Evolutionary conservation across 176 grass and related monocot species (phyloP), one percentile per base, ranked within the genome.

Genomic region (Carex scoparia): DNA sequence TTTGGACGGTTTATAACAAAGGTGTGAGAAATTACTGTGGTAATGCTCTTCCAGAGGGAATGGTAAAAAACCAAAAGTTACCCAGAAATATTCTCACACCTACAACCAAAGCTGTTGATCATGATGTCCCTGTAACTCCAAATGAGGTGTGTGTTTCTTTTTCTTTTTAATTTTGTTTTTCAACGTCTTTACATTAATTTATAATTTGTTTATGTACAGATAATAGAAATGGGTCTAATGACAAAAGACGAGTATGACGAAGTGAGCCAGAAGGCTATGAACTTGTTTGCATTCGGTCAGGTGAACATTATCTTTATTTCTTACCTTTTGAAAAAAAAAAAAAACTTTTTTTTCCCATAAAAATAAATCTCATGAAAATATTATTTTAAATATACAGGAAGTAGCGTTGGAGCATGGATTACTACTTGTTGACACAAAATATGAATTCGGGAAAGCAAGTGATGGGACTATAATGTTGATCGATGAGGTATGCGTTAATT

Each of bases 1-100:
- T 98, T 23, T 98, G 96, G 96, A 95, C 89, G 7, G 93, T 95
- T 69, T 95, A 98, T 94, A 89, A 65, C 76, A 91, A 99, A 14
- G 96, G 90, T 49, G 57, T 88, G 49, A 99, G 91, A 84, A 95
- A 95, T 55, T 99, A 99, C 76, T 99, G 96, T 75, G 96, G 91
- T 57, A 99, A 94, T 95, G 88, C 23, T 76, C 91, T 95, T 91
- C 85, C 86, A 83, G 84, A 95, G 63, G 96, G 93, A n/a, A 92
- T 99, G 91, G 87, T 94, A 62, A 99, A 99, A 74, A 99, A 95
- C 81, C 65, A 95, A 83, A 99, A 89, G 79, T 70, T 99, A 23
- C 51, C 88, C 62, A 54, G 65, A 58, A 99, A 95, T 92, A 95
- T 95, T 69, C 88, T 95, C 71, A 99, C 96, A 40, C 93, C 96